phyloP scores from a whole-genome alignment of 2,329 filamentous ascomycete species.

The Lecanicillium sp. region DNA sequence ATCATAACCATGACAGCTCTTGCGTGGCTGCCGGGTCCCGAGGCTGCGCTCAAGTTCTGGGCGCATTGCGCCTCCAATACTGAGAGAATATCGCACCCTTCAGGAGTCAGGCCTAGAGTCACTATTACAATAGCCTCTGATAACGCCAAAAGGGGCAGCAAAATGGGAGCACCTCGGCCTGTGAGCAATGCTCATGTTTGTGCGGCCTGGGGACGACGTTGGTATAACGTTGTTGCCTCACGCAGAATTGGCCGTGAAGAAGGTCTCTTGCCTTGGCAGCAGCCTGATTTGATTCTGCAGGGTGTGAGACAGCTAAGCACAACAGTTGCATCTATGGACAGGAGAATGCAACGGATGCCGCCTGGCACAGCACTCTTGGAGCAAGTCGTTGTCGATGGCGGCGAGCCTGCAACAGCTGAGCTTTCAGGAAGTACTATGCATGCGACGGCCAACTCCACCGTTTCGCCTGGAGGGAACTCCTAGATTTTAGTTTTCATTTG shows the following conservation, averaged over 20 bases:
- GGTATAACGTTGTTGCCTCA: conserved; percentile 34
- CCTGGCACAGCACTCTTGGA: conserved; percentile 21
- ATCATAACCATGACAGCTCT: conserved; percentile 53
- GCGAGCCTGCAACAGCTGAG: conserved; percentile 13
- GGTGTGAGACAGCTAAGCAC: conserved; percentile 6
- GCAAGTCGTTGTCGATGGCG: conserved; percentile 21
- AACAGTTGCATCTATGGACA: no score
- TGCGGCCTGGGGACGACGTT: conserved; percentile 37
- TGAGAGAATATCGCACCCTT: no score
- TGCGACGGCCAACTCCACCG: neutral
- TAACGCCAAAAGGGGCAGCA: conserved; percentile 6
- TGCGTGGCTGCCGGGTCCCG: conserved; percentile 59
- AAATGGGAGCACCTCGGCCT: conserved; percentile 14
- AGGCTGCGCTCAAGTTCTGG: conserved; percentile 51
- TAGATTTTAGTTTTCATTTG: no score
- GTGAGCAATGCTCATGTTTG: conserved; percentile 29
- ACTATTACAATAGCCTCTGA: conserved; percentile 27
- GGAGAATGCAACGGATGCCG: no score
- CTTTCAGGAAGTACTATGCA: conserved; percentile 19
- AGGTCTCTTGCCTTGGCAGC: conserved; percentile 40
- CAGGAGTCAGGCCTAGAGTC: conserved; percentile 17
- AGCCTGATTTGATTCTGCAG: conserved; percentile 34
- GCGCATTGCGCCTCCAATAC: conserved; percentile 28
- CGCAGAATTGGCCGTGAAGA: conserved; percentile 30
- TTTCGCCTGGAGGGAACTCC: no score